phyloP scores from a whole-genome alignment of 768 basidiomycete species.

The Piloderma croceum region DNA sequence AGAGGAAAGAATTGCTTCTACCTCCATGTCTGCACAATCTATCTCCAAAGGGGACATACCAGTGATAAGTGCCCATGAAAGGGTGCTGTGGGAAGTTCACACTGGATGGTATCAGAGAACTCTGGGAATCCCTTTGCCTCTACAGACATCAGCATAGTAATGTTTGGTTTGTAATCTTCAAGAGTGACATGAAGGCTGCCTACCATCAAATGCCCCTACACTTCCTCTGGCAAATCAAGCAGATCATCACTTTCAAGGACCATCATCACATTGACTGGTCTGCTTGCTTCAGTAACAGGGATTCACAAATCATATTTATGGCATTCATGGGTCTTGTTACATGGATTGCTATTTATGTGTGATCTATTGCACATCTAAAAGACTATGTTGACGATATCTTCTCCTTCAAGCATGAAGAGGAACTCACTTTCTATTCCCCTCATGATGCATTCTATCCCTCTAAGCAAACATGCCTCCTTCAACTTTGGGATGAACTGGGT shows the following conservation, averaged over 20 bases:
- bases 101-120: too few species aligned
- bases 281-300: constrained; percentile 17
- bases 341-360: constrained; percentile 18
- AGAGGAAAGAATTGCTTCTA: too few species aligned
- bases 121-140: too few species aligned
- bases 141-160: too few species aligned
- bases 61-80: too few species aligned
- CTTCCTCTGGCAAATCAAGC: constrained; percentile 22
- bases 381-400: constrained; percentile 34
- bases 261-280: constrained; percentile 20
- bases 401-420: constrained; percentile 12
- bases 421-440: constrained; percentile 23
- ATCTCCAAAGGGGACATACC: too few species aligned
- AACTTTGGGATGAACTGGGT: constrained; percentile 35
- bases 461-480: constrained; percentile 29
- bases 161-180: constrained; percentile 17
- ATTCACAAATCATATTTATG: constrained; percentile 13
- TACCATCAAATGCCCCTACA: constrained; percentile 18
- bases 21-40: too few species aligned
- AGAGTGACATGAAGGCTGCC: constrained; percentile 20
- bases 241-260: constrained; percentile 15
- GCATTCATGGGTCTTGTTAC: constrained; percentile 15
- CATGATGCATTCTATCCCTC: constrained; percentile 25
- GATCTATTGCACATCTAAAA: constrained; percentile 14
- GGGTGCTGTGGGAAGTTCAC: too few species aligned